Conservation (phyloP, 768 basidiomycete species). For the Mycena kentingensis region DNA sequence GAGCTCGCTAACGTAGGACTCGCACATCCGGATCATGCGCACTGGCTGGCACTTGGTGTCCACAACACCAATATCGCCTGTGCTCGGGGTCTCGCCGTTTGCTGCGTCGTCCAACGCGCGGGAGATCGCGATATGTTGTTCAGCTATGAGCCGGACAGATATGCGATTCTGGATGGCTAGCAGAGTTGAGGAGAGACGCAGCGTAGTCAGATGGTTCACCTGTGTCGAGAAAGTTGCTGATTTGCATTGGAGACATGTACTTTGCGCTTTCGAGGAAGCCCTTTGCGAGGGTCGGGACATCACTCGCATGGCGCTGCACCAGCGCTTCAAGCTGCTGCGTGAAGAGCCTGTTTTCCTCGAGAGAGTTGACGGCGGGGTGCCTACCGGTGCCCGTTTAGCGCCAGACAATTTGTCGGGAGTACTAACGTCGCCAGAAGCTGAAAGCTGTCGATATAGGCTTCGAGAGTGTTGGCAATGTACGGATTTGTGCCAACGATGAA, state of each 20-base stretch:
- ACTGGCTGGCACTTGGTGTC: constrained; percentile 71
- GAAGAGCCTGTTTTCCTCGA: constrained; percentile 72
- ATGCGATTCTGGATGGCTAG: constrained; percentile 80
- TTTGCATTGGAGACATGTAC: constrained; percentile 81
- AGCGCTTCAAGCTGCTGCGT: constrained; percentile 67
- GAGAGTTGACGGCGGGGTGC: constrained; percentile 59
- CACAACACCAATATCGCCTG: constrained; percentile 67
- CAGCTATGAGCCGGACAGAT: constrained; percentile 84
- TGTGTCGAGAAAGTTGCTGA: constrained; percentile 78
- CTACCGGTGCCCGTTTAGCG: neutral
- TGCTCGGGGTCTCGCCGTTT: constrained; percentile 29
- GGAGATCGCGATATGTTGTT: constrained; percentile 87
- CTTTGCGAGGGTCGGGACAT: constrained; percentile 89
- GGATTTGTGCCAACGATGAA: constrained; percentile 92
- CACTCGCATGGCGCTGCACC: constrained; percentile 79
- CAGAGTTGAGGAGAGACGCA: neutral
- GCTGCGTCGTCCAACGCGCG: constrained; percentile 54
- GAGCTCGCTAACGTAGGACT: constrained; percentile 79
- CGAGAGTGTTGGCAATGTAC: constrained; percentile 71
- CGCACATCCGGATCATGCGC: constrained; percentile 76
- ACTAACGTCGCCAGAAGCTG: constrained; percentile 58
- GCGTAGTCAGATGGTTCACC: neutral
- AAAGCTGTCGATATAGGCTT: constrained; percentile 72
- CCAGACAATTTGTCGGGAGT: constrained; percentile 2
- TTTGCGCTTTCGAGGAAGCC: constrained; percentile 86